Percentiles rank a stretch among this genome's conserved stretches.
These are phyloP conservation scores for Terana coerulea DNA, from an alignment of 768 basidiomycete species.

Conservation along the genomic window DNA sequence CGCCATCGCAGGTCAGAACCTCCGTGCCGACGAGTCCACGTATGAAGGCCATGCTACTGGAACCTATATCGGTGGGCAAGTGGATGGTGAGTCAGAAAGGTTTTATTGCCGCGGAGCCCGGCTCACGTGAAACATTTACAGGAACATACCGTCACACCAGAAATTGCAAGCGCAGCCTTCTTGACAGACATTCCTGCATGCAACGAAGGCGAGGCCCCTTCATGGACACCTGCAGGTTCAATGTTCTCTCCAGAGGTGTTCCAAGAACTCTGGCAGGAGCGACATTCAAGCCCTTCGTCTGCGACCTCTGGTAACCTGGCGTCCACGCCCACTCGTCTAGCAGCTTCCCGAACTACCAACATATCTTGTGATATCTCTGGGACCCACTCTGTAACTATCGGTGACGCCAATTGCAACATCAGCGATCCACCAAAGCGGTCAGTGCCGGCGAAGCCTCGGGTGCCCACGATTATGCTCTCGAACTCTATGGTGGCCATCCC, in stretches of 20 bases:
- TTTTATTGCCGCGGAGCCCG: too few relatives aligned
- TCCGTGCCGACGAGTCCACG: constrained; percentile 34
- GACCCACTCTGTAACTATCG: background rate
- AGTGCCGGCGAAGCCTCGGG: too few relatives aligned
- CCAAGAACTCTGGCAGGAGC: background rate
- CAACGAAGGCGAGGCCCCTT: constrained; percentile 5
- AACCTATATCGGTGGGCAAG: constrained; percentile 29
- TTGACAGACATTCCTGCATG: constrained; percentile 2
- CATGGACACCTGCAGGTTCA: constrained; percentile 30
- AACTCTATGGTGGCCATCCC: constrained; percentile 26
- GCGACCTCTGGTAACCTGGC: background rate
- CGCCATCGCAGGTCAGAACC: constrained; percentile 14
- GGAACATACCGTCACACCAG: background rate
- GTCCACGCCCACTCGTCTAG: background rate
- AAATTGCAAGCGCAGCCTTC: background rate
- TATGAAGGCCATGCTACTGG: constrained; percentile 32
- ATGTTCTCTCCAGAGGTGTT: constrained; percentile 22
- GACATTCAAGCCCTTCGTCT: background rate
- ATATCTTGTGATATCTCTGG: background rate
- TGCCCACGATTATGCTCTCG: constrained; percentile 33
- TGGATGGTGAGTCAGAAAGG: constrained; percentile 30
- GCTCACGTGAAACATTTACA: background rate
- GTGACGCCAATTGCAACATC: too few relatives aligned
- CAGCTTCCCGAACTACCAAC: background rate
- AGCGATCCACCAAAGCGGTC: too few relatives aligned